phyloP scores from a whole-genome alignment of 2,329 filamentous ascomycete species.

The Monilinia vaccinii-corymbosi region DNA sequence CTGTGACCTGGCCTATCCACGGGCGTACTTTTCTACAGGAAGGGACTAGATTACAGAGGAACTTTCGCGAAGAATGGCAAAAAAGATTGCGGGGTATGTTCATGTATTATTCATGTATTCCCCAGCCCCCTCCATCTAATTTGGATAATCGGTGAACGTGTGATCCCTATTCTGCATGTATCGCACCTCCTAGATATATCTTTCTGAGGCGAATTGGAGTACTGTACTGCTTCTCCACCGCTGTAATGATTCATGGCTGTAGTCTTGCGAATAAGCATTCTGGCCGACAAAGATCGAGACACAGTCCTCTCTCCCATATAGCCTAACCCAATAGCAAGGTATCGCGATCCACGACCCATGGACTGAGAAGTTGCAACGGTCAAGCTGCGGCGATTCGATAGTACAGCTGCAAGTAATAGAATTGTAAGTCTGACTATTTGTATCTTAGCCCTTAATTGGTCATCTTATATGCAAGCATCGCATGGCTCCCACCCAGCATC shows the following conservation, averaged over 20 bases:
- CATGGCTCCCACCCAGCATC: background rate
- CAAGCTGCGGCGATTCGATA: background rate
- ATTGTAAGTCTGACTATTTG: background rate
- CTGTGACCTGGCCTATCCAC: background rate
- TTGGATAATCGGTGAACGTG: constrained; percentile 7
- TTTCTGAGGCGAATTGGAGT: background rate
- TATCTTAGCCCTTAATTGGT: background rate
- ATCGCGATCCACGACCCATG: background rate
- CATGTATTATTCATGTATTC: constrained; percentile 3
- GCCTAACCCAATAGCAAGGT: background rate
- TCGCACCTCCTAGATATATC: background rate
- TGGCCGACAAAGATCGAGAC: background rate
- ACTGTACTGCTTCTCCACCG: background rate
- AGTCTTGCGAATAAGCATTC: background rate
- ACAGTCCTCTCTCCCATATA: background rate
- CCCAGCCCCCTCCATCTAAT: constrained; percentile 1
- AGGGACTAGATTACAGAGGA: background rate
- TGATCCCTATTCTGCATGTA: background rate
- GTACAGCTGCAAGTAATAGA: background rate
- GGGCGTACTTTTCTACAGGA: background rate
- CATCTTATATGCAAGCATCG: background rate
- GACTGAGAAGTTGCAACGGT: background rate
- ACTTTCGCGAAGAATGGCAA: constrained; percentile 4
- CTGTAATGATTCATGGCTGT: background rate
- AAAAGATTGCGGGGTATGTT: constrained; percentile 10